Base-by-base conservation (phyloP, 306 rosid genomes). In the Citrullus amarus region DNA sequence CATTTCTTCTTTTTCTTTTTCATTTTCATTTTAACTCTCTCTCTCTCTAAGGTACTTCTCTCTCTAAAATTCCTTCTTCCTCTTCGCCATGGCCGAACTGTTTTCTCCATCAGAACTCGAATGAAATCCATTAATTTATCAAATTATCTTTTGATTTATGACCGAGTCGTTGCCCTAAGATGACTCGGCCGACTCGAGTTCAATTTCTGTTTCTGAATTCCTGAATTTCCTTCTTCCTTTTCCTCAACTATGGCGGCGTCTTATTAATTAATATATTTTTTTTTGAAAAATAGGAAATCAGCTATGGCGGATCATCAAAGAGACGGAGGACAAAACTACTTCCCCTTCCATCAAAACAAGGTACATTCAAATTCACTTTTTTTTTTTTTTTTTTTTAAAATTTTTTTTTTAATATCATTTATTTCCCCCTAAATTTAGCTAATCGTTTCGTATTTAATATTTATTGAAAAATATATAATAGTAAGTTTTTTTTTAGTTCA, bases 1-100 rank as follows among this genome's bases (percentile, higher is more conserved):
- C 79, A 84, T 67, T 73, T 87, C 84, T 88, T 92, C 88, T 89
- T 90, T 87, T 14, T 14, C 7, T 13, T 51, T 4, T 48, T 48
- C 16, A 3, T 48, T 13, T 81, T 86, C 92, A 82, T 77, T 81
- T 83, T 75, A 15, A 79, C 87, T 86, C 85, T 87, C 97, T 55
- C 70, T 67, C 80, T 74, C 76, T 72, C 84, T 73, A 54, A 84
- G 85, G 81, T 65, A 46, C 1, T 4, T 11, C 85, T 80, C 82
- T 82, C 83, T 80, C 86, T 61, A 53, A 25, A 38, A 20, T 43
- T 36, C 38, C 38, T 36, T 51, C 75, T 50, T 80, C 77, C 61
- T 9, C 46, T 46, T 14, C 76, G 9, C 54, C 76, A n/a, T 44
- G 55, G 6, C 53, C 15, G 56, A 44, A n/a, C 53, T 9, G 34